Evolutionary conservation across 2,329 filamentous ascomycete species (phyloP), one percentile per base, ranked within the genome.

Genomic region (Colletotrichum camelliae): DNA sequence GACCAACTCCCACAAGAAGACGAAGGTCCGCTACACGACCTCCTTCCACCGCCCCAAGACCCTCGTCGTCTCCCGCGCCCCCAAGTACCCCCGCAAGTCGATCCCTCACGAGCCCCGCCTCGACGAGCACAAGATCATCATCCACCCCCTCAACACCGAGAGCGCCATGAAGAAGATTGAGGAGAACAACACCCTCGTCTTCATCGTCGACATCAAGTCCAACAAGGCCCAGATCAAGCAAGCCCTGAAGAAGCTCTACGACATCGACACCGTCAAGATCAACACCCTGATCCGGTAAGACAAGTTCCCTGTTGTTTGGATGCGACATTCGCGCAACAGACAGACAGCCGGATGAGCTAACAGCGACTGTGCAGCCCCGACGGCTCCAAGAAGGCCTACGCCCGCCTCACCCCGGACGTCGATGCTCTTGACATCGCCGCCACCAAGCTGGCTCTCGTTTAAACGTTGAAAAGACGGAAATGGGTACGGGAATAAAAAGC

Each of bases 91-190:
- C 81, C 96, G 96, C 91, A 98, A 97, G 92, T 96, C 95, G 81
- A 93, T 99, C 86, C 93, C 95, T 84, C 94, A 96, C 87, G 92
- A 92, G 86, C 94, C 96, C 82, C 94, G 96, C 83, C 95, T 99
- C 84, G 97, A 99, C 90, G 95, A 96, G 90, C 95, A 96, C 93
- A 98, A 98, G 93, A 92, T 98, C 87, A 94, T 99, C 88, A 91
- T 98, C 86, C 95, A 98, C 93, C 97, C 97, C 81, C 93, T 99
- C 86, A 99, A 99, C 94, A 99, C 97, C 77, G 97, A 99, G 94
- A 97, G 94, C 85, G 97, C 97, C 85, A 98, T 99, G 96, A 99
- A 99, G 95, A 98, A 98, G 94, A 98, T 99, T 83, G 97, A 99
- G 92, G 97, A 99, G 94, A 96, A 99, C 93, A 99, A 99, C 93